These are phyloP conservation scores for Botryotinia calthae DNA, from an alignment of 2,329 filamentous ascomycete genomes.

Conservation along the genomic window DNA sequence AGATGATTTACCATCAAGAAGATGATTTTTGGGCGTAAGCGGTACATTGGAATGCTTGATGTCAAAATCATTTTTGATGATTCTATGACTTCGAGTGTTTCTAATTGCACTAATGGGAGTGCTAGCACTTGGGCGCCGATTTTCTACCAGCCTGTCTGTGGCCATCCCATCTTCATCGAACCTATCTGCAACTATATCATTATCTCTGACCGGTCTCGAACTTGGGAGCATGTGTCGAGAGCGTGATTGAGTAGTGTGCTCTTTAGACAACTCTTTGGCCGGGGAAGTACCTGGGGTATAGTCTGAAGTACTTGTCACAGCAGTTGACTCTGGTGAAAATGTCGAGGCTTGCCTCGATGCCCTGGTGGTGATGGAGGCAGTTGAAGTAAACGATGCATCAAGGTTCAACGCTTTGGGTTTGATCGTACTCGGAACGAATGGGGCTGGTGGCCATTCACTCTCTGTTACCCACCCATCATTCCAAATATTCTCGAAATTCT, in stretches of 20 bases:
- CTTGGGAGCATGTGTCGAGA: constrained; percentile 30
- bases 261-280: constrained; percentile 15
- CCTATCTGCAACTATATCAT: background rate
- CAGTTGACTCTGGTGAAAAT: constrained; percentile 24
- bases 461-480: background rate
- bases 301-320: constrained; percentile 20
- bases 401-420: constrained; percentile 33
- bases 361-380: constrained; percentile 27
- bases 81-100: constrained; percentile 2
- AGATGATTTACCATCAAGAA: background rate
- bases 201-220: constrained; percentile 17
- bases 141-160: background rate
- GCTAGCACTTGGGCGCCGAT: constrained; percentile 16
- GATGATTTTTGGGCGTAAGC: background rate
- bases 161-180: background rate
- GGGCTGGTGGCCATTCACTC: constrained; percentile 23
- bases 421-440: constrained; percentile 27
- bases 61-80: background rate
- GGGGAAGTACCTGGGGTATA: constrained; percentile 21
- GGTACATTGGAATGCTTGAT: background rate
- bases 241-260: constrained; percentile 17
- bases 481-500: constrained; percentile 24
- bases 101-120: background rate
- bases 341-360: constrained; percentile 28
- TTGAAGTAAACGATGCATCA: constrained; percentile 22